Base-by-base conservation (phyloP, 2,329 filamentous ascomycete genomes). In the Scedosporium dehoogii region DNA sequence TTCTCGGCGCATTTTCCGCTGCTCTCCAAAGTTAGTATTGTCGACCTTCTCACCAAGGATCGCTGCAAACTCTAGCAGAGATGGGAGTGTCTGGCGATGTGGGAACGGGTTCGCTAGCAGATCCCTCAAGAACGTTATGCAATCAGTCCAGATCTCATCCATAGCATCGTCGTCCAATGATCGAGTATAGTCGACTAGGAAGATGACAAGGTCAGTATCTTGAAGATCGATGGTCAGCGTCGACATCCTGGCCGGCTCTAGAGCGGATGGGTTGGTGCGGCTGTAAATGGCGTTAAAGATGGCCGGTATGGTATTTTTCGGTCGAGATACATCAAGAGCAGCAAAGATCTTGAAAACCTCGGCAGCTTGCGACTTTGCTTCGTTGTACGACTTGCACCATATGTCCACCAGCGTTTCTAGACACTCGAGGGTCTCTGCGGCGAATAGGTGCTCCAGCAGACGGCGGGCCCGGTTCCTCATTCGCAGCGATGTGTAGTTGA, bases 121-220 rank as follows among this genome's bases (percentile, higher is more conserved):
- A 71, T 99, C 96, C 66, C 87, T 89, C 64, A 97, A 74, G 73
- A 99, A 99, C 0, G 88, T 85, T 69, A 92, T 91, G 72, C 93
- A 99, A 71, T 99, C 93, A 48, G 87, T 82, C 94, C 94, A 99
- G 58, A 99, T 96, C 74, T 99, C 94, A 69, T 99, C 94, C 83
- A 97, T 93, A 16, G 94, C 90, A 76, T 99, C 94, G 69, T 99
- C 94, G 70, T 99, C 94, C 12, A 97, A 80, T 0, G 92, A 94
- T 33, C 85, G 85, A 0, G 92, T 88, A 73, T 99, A 99, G 65
- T 94, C 90, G 6, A 96, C 90, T 55, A 97, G 75, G 72, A 99
- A 99, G 7, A 89, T 84, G 7, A 93, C 90, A 10, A 99, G 79
- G 69, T 97, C 92, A 0, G 85, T 84, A 69, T 97, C 92, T 61